These are phyloP conservation scores for Lentinula sp. DNA, from an alignment of 768 basidiomycete genomes.

Conservation along the genomic window DNA sequence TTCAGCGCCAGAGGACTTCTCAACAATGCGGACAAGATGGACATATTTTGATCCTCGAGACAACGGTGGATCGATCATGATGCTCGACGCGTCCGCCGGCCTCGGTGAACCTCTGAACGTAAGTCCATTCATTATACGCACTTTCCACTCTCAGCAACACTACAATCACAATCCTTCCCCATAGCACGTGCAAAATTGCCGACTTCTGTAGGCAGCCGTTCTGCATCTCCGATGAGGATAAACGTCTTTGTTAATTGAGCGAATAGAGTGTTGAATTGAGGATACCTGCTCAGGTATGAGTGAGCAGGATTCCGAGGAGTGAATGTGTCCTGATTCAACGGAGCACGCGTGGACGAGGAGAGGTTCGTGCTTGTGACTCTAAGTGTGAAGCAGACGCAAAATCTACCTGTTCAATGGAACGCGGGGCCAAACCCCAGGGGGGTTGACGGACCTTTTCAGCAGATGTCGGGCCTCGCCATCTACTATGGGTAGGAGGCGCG, in stretches of 20 bases:
- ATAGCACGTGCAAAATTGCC: conserved; percentile 31
- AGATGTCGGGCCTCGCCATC: too few species aligned
- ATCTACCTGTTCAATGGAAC: background rate
- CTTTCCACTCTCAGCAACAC: background rate
- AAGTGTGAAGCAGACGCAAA: background rate
- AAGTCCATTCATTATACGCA: conserved; percentile 8
- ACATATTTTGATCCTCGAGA: conserved; percentile 26
- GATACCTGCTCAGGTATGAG: conserved; percentile 9
- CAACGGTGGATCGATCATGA: conserved; percentile 37
- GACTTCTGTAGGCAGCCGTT: conserved; percentile 44
- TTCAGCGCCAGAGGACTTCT: background rate
- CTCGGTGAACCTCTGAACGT: conserved; percentile 47
- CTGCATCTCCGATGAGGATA: conserved; percentile 44
- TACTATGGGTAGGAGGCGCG: too few species aligned
- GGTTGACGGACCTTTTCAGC: too few species aligned
- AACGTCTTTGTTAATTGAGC: conserved; percentile 37
- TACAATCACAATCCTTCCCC: conserved; percentile 20
- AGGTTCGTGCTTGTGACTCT: background rate
- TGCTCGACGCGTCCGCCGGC: conserved; percentile 32
- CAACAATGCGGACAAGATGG: conserved; percentile 2
- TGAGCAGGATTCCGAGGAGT: conserved; percentile 14
- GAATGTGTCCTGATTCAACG: conserved; percentile 16
- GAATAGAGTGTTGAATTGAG: conserved; percentile 34
- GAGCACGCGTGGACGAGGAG: background rate
- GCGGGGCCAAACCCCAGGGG: too few species aligned